Conservation (phyloP, 306 rosid genomes). For the Fragaria nilgerrensis region DNA sequence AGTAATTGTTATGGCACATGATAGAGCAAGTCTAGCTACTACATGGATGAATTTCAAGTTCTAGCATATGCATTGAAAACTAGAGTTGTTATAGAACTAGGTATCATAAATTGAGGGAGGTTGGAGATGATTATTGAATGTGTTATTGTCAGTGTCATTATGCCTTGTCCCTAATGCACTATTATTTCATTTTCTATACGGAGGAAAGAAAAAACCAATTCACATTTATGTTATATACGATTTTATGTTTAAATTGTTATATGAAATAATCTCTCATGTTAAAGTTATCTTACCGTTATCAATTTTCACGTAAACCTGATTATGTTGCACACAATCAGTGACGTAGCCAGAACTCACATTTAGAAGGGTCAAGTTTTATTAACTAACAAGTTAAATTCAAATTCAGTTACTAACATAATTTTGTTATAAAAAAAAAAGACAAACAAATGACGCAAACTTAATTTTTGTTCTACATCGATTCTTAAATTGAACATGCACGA, state of each 20-base stretch:
- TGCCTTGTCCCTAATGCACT: background rate
- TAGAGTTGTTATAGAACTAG: background rate
- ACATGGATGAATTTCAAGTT: too few species aligned
- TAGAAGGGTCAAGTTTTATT: too few species aligned
- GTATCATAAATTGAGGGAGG: background rate
- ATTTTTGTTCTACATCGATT: too few species aligned
- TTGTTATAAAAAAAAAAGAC: too few species aligned
- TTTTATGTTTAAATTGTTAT: too few species aligned
- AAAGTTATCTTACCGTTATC: background rate
- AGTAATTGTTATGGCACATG: slow-evolving; percentile 13
- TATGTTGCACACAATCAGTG: background rate
- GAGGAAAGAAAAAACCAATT: background rate
- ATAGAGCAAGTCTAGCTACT: background rate
- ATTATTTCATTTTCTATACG: background rate
- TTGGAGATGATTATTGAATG: background rate
- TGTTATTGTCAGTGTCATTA: background rate
- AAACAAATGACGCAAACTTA: too few species aligned
- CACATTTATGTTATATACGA: background rate
- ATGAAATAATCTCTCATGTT: background rate
- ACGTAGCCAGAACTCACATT: too few species aligned
- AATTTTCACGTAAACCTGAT: background rate
- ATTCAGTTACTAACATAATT: too few species aligned
- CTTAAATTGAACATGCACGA: too few species aligned
- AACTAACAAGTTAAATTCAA: too few species aligned
- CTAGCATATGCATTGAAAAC: background rate